Percentiles rank a stretch among this genome's conserved stretches.
phyloP scores from a whole-genome alignment of 148 eudicot genomes.

The Rhododendron kiyosumense region DNA sequence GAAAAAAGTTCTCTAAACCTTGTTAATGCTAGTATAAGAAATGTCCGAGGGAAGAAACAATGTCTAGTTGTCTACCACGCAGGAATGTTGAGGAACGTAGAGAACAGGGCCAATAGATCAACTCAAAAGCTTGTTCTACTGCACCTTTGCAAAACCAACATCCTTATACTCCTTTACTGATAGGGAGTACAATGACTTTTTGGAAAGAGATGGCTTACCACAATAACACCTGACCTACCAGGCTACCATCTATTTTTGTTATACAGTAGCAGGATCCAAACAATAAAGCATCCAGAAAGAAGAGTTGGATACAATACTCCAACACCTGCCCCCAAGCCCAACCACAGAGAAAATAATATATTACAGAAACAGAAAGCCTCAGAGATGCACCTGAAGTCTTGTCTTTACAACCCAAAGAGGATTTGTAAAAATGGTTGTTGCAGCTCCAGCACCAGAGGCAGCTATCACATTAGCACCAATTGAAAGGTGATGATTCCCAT shows the following conservation, averaged over 20 bases:
- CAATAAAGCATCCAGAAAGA: background rate
- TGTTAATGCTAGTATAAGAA: background rate
- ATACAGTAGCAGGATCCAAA: no score
- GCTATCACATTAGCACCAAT: constrained; percentile 92
- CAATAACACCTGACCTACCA: background rate
- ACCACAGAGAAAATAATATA: no score
- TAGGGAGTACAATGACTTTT: background rate
- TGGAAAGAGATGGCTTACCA: background rate
- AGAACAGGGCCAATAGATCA: background rate
- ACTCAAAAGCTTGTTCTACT: background rate
- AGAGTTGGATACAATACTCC: background rate
- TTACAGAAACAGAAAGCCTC: background rate
- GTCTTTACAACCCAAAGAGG: constrained; percentile 99
- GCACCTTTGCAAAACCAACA: background rate
- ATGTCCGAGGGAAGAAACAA: background rate
- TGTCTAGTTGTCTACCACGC: background rate
- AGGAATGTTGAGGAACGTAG: background rate
- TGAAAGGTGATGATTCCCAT: constrained; percentile 72
- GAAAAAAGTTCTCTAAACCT: background rate
- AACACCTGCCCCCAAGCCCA: background rate
- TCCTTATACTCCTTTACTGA: background rate
- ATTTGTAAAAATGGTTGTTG: constrained; percentile 78
- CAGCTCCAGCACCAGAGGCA: constrained; percentile 98
- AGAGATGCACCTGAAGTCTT: constrained; percentile 67
- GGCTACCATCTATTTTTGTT: background rate